A percentile compares a stretch with the other conserved stretches of the same genome.
phyloP scores from a whole-genome alignment of 1,284 basidiomycete genomes.

The Ceratobasidium sp. region DNA sequence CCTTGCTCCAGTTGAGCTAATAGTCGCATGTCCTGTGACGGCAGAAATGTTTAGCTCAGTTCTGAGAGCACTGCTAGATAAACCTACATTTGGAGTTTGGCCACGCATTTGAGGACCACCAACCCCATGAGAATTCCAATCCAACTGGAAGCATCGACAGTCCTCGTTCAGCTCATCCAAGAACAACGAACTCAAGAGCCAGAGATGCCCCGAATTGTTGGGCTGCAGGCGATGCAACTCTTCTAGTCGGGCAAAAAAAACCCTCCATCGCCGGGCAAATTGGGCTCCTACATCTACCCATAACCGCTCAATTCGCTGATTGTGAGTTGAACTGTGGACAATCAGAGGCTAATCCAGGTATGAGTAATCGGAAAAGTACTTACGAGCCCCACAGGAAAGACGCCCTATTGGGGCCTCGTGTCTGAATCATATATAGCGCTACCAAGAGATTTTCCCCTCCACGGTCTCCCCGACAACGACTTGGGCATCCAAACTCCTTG shows the following conservation, averaged over 20 bases:
- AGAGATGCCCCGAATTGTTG: background rate
- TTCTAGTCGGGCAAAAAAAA: background rate
- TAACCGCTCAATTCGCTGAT: background rate
- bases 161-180: background rate
- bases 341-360: too few relatives aligned
- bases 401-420: constrained; percentile 46
- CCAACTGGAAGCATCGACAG: background rate
- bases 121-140: constrained; percentile 2
- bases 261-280: background rate
- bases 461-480: constrained; percentile 51
- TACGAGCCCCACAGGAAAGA: constrained; percentile 54
- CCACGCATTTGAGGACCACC: background rate
- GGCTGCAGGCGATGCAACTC: background rate
- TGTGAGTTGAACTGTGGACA: constrained; percentile 1
- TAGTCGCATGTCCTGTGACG: background rate
- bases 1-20: background rate
- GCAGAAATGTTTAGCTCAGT: too few relatives aligned
- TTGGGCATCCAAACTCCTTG: constrained; percentile 52
- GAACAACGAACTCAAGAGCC: background rate
- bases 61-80: too few relatives aligned
- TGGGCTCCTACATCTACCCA: constrained; percentile 3
- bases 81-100: background rate
- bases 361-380: constrained; percentile 30
- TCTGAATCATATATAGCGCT: constrained; percentile 48
- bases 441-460: constrained; percentile 52